Conservation (phyloP, 306 rosid genomes). For the Aeschynomene evenia region DNA sequence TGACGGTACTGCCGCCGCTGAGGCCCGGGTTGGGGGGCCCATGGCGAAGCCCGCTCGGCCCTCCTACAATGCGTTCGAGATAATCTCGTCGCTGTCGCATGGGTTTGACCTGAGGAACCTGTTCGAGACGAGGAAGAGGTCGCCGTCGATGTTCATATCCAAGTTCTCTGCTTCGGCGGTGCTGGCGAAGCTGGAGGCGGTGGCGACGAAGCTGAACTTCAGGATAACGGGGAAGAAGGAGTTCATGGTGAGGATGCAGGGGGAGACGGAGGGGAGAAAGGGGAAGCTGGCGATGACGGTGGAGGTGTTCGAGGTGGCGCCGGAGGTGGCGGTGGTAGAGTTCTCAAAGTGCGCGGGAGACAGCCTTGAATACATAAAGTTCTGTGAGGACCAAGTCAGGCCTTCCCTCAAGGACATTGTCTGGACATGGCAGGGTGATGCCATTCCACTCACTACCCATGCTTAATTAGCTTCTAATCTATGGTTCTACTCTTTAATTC, state of each 20-base stretch:
- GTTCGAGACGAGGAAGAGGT: conserved; percentile 69
- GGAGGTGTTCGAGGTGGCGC: conserved; percentile 75
- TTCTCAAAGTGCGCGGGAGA: conserved; percentile 65
- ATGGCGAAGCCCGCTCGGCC: conserved; percentile 42
- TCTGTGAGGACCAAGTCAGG: conserved; percentile 68
- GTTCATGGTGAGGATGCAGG: conserved; percentile 55
- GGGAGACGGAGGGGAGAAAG: conserved; percentile 61
- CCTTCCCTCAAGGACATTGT: conserved; percentile 82
- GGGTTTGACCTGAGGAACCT: conserved; percentile 73
- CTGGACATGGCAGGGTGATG: conserved; percentile 87
- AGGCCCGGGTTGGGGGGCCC: neutral
- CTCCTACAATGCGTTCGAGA: conserved; percentile 82
- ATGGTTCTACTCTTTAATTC: neutral
- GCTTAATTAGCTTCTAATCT: neutral
- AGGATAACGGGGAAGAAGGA: conserved; percentile 48
- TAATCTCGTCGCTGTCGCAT: conserved; percentile 61
- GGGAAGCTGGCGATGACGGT: conserved; percentile 64
- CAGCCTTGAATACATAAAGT: conserved; percentile 58
- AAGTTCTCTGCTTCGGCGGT: conserved; percentile 56
- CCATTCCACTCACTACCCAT: neutral
- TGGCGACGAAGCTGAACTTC: conserved; percentile 53
- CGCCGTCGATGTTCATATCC: conserved; percentile 59
- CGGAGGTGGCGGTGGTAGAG: conserved; percentile 73
- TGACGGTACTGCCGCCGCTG: neutral
- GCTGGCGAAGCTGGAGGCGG: conserved; percentile 47